phyloP scores from a whole-genome alignment of 1,284 basidiomycete genomes.

The Erythrobasidium hasegawianum region DNA sequence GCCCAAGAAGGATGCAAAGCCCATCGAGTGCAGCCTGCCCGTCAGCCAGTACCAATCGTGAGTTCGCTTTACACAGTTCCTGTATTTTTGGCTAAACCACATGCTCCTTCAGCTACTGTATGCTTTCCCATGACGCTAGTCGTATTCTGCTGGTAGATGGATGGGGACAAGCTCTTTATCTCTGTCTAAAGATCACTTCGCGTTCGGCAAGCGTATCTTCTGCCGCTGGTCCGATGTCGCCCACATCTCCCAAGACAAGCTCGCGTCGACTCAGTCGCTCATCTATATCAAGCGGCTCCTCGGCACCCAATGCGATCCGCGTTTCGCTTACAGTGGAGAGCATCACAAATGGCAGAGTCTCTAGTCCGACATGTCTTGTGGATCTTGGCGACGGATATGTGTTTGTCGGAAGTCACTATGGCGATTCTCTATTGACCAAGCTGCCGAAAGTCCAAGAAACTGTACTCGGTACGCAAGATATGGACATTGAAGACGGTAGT shows the following conservation, averaged over 20 bases:
- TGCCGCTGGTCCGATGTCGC: neutral
- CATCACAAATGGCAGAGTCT: slow-evolving; percentile 71
- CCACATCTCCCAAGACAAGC: slow-evolving; percentile 3
- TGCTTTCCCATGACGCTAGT: slow-evolving; percentile 2
- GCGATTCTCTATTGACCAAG: slow-evolving; percentile 72
- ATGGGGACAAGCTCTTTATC: slow-evolving; percentile 66
- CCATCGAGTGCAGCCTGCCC: slow-evolving; percentile 21
- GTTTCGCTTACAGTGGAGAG: slow-evolving; percentile 53
- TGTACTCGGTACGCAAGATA: slow-evolving; percentile 41
- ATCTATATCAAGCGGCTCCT: neutral
- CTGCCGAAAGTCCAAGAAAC: slow-evolving; percentile 50
- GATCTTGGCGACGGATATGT: slow-evolving; percentile 68
- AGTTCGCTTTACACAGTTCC: too few species aligned
- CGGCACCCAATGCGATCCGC: neutral
- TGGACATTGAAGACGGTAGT: slow-evolving; percentile 49
- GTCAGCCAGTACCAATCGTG: slow-evolving; percentile 21
- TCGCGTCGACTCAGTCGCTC: slow-evolving; percentile 1
- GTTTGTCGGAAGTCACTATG: slow-evolving; percentile 76
- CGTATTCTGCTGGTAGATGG: slow-evolving; percentile 67
- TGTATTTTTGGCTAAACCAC: too few species aligned
- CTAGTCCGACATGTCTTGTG: slow-evolving; percentile 69
- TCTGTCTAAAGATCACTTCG: slow-evolving; percentile 57
- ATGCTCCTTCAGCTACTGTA: slow-evolving; percentile 5
- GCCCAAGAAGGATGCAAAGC: neutral
- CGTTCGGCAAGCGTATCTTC: slow-evolving; percentile 48